Evolutionary conservation across 2,329 filamentous ascomycete species (phyloP), one percentile per base, ranked within the genome.

Genomic region (Nemania diffusa): DNA sequence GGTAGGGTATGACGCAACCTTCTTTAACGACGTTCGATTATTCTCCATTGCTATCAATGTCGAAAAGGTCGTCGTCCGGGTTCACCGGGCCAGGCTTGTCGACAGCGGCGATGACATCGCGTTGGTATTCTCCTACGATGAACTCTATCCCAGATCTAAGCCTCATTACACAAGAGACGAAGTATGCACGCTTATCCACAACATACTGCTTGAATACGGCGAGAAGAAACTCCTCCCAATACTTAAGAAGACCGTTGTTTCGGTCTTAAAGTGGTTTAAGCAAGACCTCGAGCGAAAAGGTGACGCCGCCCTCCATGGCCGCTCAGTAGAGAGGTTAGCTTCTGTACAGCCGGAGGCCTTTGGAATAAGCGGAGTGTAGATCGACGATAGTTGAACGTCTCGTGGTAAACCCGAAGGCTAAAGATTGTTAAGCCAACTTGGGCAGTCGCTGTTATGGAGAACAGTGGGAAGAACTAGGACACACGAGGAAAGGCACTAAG

Each of bases 41-140:
- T 58, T 58, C 42, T 58, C 42, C 8, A 37, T 58, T n/a, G 27
- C 56, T 5, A 58, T 58, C 42, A 48, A 50, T 17, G 42, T 17
- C 1, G 13, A 32, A 6, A 8, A 52, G 7, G 11, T 34, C 27
- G 17, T 52, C 50, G 13, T 9, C 15, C 50, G 50, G 26, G 27
- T 15, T 8, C 50, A 52, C 17, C 13, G 50, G 50, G 50, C 50
- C 27, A 3, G 5, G 27, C 5, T 26, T 40, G 13, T 24, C 3
- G 9, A 24, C 20, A 8, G 6, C 22, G 22, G 22, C 20, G 11
- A 13, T 5, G 11, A 13, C 9, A 2, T 1, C 1, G 9, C 2
- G 3, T 17, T 55, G 7, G n/a, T 2, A 15, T 55, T 22, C 51
- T 26, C 13, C 29, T 55, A 8, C n/a, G 51, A 37, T 17, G 51